Evolutionary conservation across 768 basidiomycete genomes (phyloP).

Genomic region (Termitomyces sp.): DNA sequence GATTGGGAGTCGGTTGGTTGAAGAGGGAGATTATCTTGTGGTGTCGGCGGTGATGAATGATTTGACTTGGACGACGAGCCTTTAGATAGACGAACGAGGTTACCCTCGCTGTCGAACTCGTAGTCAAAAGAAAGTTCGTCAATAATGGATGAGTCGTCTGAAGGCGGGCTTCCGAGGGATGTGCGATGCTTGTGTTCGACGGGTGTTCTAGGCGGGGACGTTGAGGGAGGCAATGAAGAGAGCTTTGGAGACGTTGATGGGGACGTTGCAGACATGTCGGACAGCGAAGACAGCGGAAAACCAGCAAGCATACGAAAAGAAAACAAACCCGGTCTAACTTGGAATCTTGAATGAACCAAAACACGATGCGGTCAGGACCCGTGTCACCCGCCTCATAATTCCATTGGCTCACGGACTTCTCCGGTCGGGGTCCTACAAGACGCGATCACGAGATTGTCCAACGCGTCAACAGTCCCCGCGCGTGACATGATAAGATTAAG

Average conservation of each 20-base stretch:
- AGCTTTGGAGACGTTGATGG: slow-evolving; percentile 13
- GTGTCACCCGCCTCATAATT: slow-evolving; percentile 8
- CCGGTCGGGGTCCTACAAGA: slow-evolving; percentile 26
- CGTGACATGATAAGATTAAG: background rate
- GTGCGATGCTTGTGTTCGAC: slow-evolving; percentile 23
- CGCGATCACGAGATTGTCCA: slow-evolving; percentile 30
- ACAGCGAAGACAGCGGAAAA: slow-evolving; percentile 25
- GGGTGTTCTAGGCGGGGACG: slow-evolving; percentile 39
- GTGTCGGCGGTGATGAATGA: slow-evolving; percentile 39
- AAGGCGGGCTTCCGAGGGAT: slow-evolving; percentile 30
- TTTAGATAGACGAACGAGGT: slow-evolving; percentile 52
- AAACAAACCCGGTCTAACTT: slow-evolving; percentile 6
- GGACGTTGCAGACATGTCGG: slow-evolving; percentile 13
- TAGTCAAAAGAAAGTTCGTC: slow-evolving; percentile 68
- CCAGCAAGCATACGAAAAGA: slow-evolving; percentile 16
- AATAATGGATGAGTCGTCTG: slow-evolving; percentile 56
- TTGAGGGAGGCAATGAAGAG: slow-evolving; percentile 18
- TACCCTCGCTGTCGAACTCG: slow-evolving; percentile 47
- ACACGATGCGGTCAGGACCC: slow-evolving; percentile 29
- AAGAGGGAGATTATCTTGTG: slow-evolving; percentile 29
- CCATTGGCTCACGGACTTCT: slow-evolving; percentile 15
- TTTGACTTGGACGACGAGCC: slow-evolving; percentile 38
- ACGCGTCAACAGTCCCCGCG: background rate
- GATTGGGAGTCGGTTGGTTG: slow-evolving; percentile 33
- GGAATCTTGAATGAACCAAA: slow-evolving; percentile 9